Evolutionary conservation across 2,329 filamentous ascomycete species (phyloP).

Genomic region (Sclerotinia spermophila): DNA sequence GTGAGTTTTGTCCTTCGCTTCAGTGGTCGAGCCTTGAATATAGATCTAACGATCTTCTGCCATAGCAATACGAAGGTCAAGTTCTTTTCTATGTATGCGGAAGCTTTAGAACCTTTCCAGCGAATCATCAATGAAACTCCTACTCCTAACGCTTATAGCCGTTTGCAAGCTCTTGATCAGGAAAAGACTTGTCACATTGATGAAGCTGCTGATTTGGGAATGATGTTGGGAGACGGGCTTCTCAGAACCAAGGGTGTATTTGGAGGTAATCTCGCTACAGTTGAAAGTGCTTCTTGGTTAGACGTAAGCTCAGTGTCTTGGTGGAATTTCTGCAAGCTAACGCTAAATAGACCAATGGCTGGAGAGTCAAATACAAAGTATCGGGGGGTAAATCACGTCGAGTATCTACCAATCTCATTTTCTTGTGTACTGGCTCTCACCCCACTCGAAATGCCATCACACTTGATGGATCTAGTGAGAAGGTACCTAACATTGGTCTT

Average conservation of each 20-base stretch:
- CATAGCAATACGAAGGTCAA: slow-evolving; percentile 57
- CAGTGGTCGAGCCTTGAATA: too few species aligned
- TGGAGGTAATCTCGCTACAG: slow-evolving; percentile 39
- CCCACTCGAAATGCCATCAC: slow-evolving; percentile 44
- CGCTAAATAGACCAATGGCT: slow-evolving; percentile 30
- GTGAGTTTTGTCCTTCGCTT: slow-evolving; percentile 21
- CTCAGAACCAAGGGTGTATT: slow-evolving; percentile 41
- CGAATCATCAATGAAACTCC: slow-evolving; percentile 45
- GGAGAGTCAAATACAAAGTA: slow-evolving; percentile 39
- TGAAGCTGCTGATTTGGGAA: slow-evolving; percentile 54
- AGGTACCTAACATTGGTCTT: background rate
- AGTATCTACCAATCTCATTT: slow-evolving; percentile 38
- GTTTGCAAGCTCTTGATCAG: slow-evolving; percentile 51
- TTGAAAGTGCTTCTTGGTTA: slow-evolving; percentile 42
- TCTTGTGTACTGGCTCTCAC: slow-evolving; percentile 58
- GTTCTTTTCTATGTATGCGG: slow-evolving; percentile 55
- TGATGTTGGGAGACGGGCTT: slow-evolving; percentile 45
- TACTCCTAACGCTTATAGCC: slow-evolving; percentile 51
- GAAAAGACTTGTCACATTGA: slow-evolving; percentile 55
- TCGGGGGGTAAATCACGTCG: slow-evolving; percentile 3
- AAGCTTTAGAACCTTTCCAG: slow-evolving; percentile 50
- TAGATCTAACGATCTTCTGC: background rate
- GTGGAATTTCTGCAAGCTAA: slow-evolving; percentile 11
- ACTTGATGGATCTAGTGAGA: slow-evolving; percentile 38
- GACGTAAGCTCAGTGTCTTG: slow-evolving; percentile 29